Conservation (phyloP, 176 grass and related monocot genomes). For the Carex myosuroides region DNA sequence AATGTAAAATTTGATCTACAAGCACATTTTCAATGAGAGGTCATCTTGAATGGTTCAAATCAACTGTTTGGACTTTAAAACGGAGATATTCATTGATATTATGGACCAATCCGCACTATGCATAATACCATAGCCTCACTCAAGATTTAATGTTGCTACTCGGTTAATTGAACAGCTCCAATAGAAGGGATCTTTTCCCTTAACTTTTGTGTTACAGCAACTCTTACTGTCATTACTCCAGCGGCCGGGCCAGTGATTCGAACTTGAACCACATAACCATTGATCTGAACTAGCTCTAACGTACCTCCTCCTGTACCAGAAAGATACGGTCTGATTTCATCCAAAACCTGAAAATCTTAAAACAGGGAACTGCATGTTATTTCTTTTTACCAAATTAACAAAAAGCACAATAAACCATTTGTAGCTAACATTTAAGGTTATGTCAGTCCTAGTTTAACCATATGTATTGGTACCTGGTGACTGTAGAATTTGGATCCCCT, state of each 20-base stretch:
- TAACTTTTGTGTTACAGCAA: conserved; percentile 84
- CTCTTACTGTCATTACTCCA: conserved; percentile 85
- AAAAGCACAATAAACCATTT: background rate
- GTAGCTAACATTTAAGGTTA: background rate
- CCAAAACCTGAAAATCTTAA: conserved; percentile 47
- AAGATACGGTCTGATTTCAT: conserved; percentile 96
- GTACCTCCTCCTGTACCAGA: conserved; percentile 77
- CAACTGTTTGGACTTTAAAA: too few species aligned
- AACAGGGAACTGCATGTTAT: background rate
- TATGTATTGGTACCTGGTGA: background rate
- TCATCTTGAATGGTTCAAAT: too few species aligned
- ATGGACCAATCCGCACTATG: too few species aligned
- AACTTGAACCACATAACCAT: conserved; percentile 60
- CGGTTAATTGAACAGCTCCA: conserved; percentile 73
- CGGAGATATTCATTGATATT: too few species aligned
- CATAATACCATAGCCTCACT: too few species aligned
- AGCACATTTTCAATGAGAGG: too few species aligned
- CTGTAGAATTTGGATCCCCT: too few species aligned
- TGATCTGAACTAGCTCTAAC: conserved; percentile 66
- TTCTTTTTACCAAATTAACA: background rate
- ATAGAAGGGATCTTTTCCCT: conserved; percentile 95
- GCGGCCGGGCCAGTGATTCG: conserved; percentile 72
- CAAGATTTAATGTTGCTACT: conserved; percentile 32
- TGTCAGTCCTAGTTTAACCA: background rate
- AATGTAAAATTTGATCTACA: too few species aligned